Percentiles rank a stretch among this genome's conserved stretches.
Evolutionary conservation across 176 grass and related monocot species (phyloP).

Genomic region (Coix lacrymajobi): DNA sequence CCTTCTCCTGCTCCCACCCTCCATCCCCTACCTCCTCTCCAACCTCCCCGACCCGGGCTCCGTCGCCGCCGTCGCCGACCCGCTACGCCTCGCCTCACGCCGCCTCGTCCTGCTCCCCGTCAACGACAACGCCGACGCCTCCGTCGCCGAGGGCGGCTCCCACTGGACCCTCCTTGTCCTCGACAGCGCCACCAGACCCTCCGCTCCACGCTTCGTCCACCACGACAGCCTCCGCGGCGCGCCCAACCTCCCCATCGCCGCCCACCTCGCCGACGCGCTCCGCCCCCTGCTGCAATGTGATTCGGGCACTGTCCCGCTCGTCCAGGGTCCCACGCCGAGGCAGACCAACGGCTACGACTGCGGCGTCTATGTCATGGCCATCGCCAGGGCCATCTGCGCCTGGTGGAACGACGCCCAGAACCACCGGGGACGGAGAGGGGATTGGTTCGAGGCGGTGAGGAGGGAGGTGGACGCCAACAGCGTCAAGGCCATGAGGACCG

Average conservation of each 20-base stretch:
- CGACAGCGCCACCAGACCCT: conserved; percentile 8
- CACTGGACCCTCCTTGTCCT: conserved; percentile 69
- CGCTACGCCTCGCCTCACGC: conserved; percentile 45
- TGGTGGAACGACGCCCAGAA: conserved; percentile 41
- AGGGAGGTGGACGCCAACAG: conserved; percentile 38
- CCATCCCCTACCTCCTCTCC: conserved; percentile 67
- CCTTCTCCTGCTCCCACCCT: conserved; percentile 61
- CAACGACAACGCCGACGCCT: conserved; percentile 56
- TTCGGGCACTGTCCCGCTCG: conserved; percentile 21
- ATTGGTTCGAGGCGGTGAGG: conserved; percentile 51
- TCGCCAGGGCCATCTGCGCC: conserved; percentile 50
- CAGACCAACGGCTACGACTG: conserved; percentile 78
- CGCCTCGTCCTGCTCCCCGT: conserved; percentile 62
- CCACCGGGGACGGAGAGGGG: neutral
- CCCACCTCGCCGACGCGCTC: conserved; percentile 34
- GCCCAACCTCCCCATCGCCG: conserved; percentile 43
- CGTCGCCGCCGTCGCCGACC: conserved; percentile 36
- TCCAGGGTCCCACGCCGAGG: conserved; percentile 54
- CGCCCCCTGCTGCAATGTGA: conserved; percentile 24
- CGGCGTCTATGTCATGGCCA: conserved; percentile 58
- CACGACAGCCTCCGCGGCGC: conserved; percentile 50
- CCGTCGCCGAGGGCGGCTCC: conserved; percentile 48
- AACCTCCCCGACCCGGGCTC: conserved; percentile 43
- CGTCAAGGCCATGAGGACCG: conserved; percentile 47
- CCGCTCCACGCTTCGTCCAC: conserved; percentile 58